These are phyloP conservation scores for Neurospora sp. DNA, from an alignment of 495 filamentous ascomycete species.

Conservation along the genomic window DNA sequence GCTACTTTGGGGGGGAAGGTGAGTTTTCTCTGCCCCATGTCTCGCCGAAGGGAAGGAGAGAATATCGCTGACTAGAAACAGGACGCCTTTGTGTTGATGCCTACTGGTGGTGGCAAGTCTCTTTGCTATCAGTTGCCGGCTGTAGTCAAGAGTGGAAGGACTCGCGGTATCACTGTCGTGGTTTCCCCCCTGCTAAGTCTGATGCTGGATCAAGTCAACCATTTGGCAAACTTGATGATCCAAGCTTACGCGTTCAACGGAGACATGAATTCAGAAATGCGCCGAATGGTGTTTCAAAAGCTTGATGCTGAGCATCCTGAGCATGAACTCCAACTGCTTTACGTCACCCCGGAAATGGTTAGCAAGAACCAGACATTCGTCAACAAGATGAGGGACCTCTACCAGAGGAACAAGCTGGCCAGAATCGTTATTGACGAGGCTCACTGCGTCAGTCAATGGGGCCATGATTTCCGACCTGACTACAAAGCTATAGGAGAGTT, in stretches of 20 bases:
- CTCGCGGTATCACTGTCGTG: slow-evolving; percentile 79
- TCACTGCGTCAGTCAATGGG: slow-evolving; percentile 98
- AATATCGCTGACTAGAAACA: background rate
- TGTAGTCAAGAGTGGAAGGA: slow-evolving; percentile 69
- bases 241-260: slow-evolving; percentile 69
- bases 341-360: slow-evolving; percentile 95
- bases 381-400: slow-evolving; percentile 49
- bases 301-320: slow-evolving; percentile 55
- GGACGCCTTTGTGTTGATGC: slow-evolving; percentile 93
- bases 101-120: slow-evolving; percentile 93
- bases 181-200: slow-evolving; percentile 89
- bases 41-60: no score
- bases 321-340: slow-evolving; percentile 68
- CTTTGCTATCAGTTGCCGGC: slow-evolving; percentile 94
- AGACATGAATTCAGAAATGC: slow-evolving; percentile 48
- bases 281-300: slow-evolving; percentile 46
- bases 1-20: slow-evolving; percentile 68
- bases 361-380: slow-evolving; percentile 60
- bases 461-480: slow-evolving; percentile 95
- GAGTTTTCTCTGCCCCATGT: background rate
- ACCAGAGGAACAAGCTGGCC: slow-evolving; percentile 58
- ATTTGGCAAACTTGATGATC: slow-evolving; percentile 65
- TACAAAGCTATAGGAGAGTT: slow-evolving; percentile 79
- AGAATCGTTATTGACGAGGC: slow-evolving; percentile 95
- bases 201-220: slow-evolving; percentile 91